phyloP scores from a whole-genome alignment of 441 rosid species.

The Viola pubescens region DNA sequence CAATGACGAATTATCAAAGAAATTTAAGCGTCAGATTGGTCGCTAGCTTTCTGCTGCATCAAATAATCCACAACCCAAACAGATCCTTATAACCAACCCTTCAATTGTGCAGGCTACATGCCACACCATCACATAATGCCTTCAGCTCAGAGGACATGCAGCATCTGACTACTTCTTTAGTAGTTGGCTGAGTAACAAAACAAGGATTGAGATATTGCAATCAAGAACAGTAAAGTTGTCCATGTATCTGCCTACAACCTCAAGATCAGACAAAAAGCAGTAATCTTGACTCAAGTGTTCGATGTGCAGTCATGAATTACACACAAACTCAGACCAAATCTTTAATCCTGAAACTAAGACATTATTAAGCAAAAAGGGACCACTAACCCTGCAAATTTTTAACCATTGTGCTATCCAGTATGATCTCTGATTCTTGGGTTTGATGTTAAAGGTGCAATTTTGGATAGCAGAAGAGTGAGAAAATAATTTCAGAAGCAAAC shows the following conservation, averaged over 20 bases:
- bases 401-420: background rate
- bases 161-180: slow-evolving; percentile 10
- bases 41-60: slow-evolving; percentile 4
- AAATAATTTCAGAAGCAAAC: slow-evolving; percentile 12
- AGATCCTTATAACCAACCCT: slow-evolving; percentile 3
- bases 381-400: background rate
- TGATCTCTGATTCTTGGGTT: slow-evolving; percentile 1
- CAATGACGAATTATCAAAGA: background rate
- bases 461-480: background rate
- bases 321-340: background rate
- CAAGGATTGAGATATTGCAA: slow-evolving; percentile 1
- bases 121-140: too few species aligned
- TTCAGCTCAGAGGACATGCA: background rate
- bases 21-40: background rate
- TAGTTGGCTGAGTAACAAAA: slow-evolving; percentile 12
- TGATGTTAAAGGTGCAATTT: background rate
- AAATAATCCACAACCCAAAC: slow-evolving; percentile 11
- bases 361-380: background rate
- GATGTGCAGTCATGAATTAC: background rate
- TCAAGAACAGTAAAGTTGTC: slow-evolving; percentile 4
- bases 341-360: slow-evolving; percentile 6
- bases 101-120: background rate
- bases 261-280: slow-evolving; percentile 5
- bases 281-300: slow-evolving; percentile 3
- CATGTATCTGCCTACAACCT: background rate